phyloP scores from a whole-genome alignment of 2,329 filamentous ascomycete species.

The Cladophialophora immunda region DNA sequence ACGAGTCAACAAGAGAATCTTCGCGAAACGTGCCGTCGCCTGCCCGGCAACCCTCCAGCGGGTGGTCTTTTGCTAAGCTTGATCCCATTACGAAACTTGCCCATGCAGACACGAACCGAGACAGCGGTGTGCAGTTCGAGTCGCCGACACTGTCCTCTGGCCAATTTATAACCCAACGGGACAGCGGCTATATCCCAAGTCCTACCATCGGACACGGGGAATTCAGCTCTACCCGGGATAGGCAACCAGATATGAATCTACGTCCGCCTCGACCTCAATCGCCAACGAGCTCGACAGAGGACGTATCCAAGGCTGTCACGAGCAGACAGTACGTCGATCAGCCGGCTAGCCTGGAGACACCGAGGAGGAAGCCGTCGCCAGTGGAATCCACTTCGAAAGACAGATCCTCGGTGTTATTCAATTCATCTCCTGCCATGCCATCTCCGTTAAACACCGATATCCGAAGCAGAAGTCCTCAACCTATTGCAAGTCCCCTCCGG shows the following conservation, averaged over 20 bases:
- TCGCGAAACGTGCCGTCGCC: conserved; percentile 21
- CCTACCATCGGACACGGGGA: conserved; percentile 30
- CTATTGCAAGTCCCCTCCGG: conserved; percentile 35
- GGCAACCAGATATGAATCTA: conserved; percentile 27
- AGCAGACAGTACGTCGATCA: conserved; percentile 17
- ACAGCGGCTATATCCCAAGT: conserved; percentile 55
- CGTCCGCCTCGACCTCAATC: conserved; percentile 38
- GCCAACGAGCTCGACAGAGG: conserved; percentile 41
- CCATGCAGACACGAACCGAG: conserved; percentile 46
- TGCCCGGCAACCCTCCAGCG: conserved; percentile 24
- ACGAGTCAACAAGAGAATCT: conserved; percentile 21
- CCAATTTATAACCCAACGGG: conserved; percentile 42
- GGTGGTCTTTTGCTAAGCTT: conserved; percentile 39
- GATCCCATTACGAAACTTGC: conserved; percentile 12
- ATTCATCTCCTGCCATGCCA: conserved; percentile 50
- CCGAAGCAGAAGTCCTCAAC: conserved; percentile 22
- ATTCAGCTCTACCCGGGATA: conserved; percentile 13
- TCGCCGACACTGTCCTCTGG: conserved; percentile 49
- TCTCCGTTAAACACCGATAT: conserved; percentile 26
- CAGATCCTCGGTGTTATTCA: conserved; percentile 57
- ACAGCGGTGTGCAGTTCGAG: conserved; percentile 57
- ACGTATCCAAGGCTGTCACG: conserved; percentile 27
- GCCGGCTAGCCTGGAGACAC: conserved; percentile 24
- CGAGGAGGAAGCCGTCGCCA: conserved; percentile 45
- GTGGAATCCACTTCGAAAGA: conserved; percentile 56